Evolutionary conservation across 1,284 basidiomycete genomes (phyloP).

Genomic region (Baeospora myosura): DNA sequence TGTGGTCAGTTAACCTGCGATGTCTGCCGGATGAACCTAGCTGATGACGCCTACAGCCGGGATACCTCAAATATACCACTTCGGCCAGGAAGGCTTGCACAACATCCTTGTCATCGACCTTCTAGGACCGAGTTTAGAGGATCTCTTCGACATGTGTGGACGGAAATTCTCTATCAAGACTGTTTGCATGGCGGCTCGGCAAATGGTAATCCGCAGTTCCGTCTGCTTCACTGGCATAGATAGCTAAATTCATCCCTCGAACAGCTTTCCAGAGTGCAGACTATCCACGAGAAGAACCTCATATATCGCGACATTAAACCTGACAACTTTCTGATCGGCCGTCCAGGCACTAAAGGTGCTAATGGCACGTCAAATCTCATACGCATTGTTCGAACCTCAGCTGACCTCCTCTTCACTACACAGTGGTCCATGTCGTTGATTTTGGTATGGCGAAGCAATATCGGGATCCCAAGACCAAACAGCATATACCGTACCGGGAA

Average conservation of each 20-base stretch:
- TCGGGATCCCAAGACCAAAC: conserved; percentile 93
- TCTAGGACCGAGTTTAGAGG: conserved; percentile 87
- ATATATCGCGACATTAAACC: conserved; percentile 98
- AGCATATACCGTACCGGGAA: conserved; percentile 95
- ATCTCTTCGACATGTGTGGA: conserved; percentile 94
- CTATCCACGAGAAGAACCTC: conserved; percentile 94
- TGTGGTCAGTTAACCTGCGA: conserved; percentile 64
- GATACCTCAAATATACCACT: conserved; percentile 95
- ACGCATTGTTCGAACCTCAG: conserved; percentile 6
- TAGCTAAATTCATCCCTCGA: conserved; percentile 3
- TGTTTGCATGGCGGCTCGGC: conserved; percentile 92
- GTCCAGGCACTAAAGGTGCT: conserved; percentile 80
- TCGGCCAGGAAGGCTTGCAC: conserved; percentile 95
- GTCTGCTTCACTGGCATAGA: not conserved
- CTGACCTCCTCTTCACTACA: not conserved
- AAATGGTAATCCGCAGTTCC: conserved; percentile 65
- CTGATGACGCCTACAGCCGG: conserved; percentile 46
- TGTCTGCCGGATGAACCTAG: conserved; percentile 7
- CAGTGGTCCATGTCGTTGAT: conserved; percentile 66
- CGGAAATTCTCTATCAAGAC: conserved; percentile 94
- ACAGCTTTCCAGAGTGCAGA: conserved; percentile 84
- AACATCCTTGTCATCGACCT: conserved; percentile 96
- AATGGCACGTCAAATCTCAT: conserved; percentile 45
- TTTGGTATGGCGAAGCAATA: conserved; percentile 99
- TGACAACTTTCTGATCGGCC: conserved; percentile 93